Conservation (phyloP, 768 basidiomycete species). For the Hypholoma fasciculare region DNA sequence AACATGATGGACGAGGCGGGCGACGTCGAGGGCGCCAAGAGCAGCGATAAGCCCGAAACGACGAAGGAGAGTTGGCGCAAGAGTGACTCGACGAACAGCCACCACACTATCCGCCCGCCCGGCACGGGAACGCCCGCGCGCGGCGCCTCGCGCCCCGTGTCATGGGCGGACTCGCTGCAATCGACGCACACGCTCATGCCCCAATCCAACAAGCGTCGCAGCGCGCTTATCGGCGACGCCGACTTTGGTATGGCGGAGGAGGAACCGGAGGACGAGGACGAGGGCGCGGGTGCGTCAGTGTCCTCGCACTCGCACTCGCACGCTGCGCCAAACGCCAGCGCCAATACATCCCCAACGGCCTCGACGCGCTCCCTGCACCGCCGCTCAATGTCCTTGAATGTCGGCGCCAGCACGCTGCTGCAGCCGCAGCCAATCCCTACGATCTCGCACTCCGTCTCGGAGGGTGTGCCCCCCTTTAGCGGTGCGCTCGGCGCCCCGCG, state of each 20-base stretch:
- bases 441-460: slow-evolving; percentile 32
- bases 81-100: slow-evolving; percentile 82
- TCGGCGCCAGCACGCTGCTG: slow-evolving; percentile 24
- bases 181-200: slow-evolving; percentile 74
- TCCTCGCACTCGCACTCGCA: background rate
- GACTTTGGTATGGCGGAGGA: slow-evolving; percentile 68
- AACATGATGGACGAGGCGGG: slow-evolving; percentile 28
- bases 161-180: slow-evolving; percentile 75
- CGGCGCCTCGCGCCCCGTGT: slow-evolving; percentile 64
- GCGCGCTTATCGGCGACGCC: slow-evolving; percentile 65
- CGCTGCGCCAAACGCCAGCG: slow-evolving; percentile 31
- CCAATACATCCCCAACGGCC: slow-evolving; percentile 31
- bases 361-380: slow-evolving; percentile 45
- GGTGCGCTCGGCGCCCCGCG: background rate
- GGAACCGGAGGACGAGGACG: slow-evolving; percentile 26
- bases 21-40: slow-evolving; percentile 1
- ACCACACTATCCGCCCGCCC: slow-evolving; percentile 63
- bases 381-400: slow-evolving; percentile 65
- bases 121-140: slow-evolving; percentile 26
- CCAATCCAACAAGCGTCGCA: slow-evolving; percentile 58
- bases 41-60: slow-evolving; percentile 32
- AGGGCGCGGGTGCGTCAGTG: background rate
- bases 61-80: slow-evolving; percentile 76
- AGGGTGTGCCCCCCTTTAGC: slow-evolving; percentile 23
- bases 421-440: slow-evolving; percentile 20